phyloP scores from a whole-genome alignment of 768 basidiomycete species.

The Trametes sanguinea region DNA sequence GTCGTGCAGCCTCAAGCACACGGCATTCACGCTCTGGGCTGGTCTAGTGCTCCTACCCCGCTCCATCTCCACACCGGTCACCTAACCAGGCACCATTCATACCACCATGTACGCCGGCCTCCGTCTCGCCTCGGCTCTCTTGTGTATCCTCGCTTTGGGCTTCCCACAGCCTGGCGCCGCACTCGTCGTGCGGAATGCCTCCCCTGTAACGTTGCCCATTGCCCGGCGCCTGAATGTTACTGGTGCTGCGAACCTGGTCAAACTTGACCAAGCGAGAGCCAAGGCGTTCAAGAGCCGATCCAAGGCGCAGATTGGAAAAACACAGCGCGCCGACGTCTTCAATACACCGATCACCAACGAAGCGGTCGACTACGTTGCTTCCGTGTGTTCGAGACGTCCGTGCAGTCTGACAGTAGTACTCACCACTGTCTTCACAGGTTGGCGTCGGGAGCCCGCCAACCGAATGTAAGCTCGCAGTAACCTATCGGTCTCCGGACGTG shows the following conservation, averaged over 20 bases:
- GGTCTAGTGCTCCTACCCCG: not conserved
- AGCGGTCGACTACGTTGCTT: conserved; percentile 30
- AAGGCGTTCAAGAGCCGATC: conserved; percentile 16
- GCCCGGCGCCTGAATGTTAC: conserved; percentile 28
- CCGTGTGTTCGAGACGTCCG: conserved; percentile 7
- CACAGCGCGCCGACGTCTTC: conserved; percentile 9
- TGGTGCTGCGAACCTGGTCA: conserved; percentile 18
- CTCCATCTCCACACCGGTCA: not conserved
- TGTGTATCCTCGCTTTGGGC: not conserved
- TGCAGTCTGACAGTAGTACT: too few species aligned
- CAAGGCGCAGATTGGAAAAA: not conserved
- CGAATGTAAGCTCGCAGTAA: conserved; percentile 32
- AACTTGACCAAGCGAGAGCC: conserved; percentile 28
- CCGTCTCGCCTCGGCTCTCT: not conserved
- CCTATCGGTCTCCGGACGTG: too few species aligned
- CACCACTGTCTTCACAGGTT: conserved; percentile 30
- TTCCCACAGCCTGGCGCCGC: not conserved
- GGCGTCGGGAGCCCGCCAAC: conserved; percentile 51
- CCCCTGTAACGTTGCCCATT: conserved; percentile 26
- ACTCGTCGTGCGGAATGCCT: conserved; percentile 18
- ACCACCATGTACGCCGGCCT: conserved; percentile 9
- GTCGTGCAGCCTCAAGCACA: not conserved
- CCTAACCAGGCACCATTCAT: not conserved
- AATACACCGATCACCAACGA: conserved; percentile 25
- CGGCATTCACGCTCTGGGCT: not conserved